Conservation (phyloP, 108 stramenopile species). For the Epipyxis sp. region DNA sequence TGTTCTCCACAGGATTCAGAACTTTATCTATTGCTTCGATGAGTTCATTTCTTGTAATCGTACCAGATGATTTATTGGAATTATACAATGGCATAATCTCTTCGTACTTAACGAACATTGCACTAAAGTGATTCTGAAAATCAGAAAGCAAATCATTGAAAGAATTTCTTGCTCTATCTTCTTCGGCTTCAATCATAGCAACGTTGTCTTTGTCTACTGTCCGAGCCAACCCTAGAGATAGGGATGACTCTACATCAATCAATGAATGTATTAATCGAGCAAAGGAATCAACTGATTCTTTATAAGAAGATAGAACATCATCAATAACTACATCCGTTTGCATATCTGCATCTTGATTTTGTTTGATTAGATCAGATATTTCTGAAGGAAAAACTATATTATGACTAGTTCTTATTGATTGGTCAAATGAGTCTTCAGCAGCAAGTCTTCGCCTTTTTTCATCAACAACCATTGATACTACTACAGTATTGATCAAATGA, state of each 20-base stretch:
- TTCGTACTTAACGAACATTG: no score
- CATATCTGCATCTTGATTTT: not conserved
- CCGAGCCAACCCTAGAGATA: not conserved
- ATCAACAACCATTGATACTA: not conserved
- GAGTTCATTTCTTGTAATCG: no score
- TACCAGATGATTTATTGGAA: no score
- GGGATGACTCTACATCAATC: not conserved
- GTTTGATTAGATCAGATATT: not conserved
- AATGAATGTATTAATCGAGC: not conserved
- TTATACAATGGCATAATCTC: no score
- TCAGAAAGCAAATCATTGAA: not conserved
- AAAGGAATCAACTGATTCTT: not conserved
- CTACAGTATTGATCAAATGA: not conserved
- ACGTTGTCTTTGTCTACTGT: not conserved
- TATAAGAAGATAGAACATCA: not conserved
- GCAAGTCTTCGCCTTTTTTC: not conserved
- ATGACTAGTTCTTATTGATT: not conserved
- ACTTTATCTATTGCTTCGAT: not conserved
- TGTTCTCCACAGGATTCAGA: no score
- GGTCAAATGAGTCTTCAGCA: slow-evolving; percentile 10
- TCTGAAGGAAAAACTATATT: not conserved
- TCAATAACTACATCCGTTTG: not conserved
- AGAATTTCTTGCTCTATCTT: not conserved
- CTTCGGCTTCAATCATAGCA: not conserved
- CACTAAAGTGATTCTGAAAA: no score